Conservation (phyloP, 2,329 filamentous ascomycete species). For the Colletotrichum lentis region DNA sequence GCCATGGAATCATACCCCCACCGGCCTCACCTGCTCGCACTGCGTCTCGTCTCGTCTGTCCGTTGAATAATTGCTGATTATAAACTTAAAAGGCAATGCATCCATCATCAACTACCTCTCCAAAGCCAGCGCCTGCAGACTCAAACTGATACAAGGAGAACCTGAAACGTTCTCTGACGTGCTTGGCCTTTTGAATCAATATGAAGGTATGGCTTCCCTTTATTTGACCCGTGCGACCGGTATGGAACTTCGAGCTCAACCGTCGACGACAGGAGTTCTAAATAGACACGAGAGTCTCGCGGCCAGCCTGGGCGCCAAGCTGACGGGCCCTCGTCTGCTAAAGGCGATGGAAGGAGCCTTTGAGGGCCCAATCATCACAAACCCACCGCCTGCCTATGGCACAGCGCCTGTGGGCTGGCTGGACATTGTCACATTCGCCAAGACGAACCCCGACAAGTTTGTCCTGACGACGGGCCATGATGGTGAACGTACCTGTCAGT, state of each 20-base stretch:
- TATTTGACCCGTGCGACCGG: constrained; percentile 11
- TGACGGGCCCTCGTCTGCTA: constrained; percentile 81
- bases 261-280: constrained; percentile 66
- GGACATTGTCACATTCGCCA: constrained; percentile 85
- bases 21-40: constrained; percentile 11
- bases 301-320: constrained; percentile 82
- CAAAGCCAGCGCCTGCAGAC: constrained; percentile 53
- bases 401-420: constrained; percentile 74
- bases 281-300: constrained; percentile 88
- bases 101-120: constrained; percentile 63
- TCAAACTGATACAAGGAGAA: constrained; percentile 63
- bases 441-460: constrained; percentile 81
- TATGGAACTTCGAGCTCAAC: constrained; percentile 23
- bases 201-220: constrained; percentile 64
- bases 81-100: constrained; percentile 34
- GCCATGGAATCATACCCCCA: constrained; percentile 1
- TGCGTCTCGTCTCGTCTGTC: constrained; percentile 16
- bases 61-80: constrained; percentile 39
- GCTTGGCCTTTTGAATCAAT: constrained; percentile 76
- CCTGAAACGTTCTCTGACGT: constrained; percentile 77
- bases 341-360: constrained; percentile 88
- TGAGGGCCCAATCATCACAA: constrained; percentile 74
- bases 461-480: constrained; percentile 73
- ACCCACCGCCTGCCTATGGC: constrained; percentile 61
- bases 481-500: constrained; percentile 78